Base-by-base conservation (phyloP, 805 yeast genomes). In the Candida anglica region DNA sequence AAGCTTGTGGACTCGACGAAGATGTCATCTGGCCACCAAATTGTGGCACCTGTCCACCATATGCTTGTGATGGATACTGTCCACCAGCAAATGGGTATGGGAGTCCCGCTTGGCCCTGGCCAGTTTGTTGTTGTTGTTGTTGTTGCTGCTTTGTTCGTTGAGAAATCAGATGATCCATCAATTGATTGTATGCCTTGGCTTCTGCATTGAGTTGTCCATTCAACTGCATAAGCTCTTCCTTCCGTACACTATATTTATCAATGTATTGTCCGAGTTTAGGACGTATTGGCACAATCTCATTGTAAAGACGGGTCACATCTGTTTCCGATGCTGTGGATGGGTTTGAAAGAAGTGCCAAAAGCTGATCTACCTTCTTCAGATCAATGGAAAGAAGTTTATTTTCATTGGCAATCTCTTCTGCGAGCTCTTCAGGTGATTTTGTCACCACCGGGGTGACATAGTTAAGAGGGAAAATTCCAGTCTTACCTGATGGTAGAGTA, bases 381-480 rank as follows among this genome's bases (percentile, higher is more conserved):
- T 63, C 69, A 19, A 69, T 75, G 8, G 69, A 59, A 28, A 84
- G 64, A 30, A 89, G 56, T 40, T 65, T 51, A 19, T 63, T 55
- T 54, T 86, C 88, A 39, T 64, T 58, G 42, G 64, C 60, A 19
- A 51, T 44, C 46, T 81, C 83, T 18, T 63, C 58, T 6, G 60
- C 58, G 4, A 81, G 40, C 42, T 88, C 89, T 31, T 72, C 71
- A 2, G 75, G 69, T 0, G 86, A 68, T 22, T 82, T 80, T 29
- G 79, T 82, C 1, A 79, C 74, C 4, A 88, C 63, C 2, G 88
- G 88, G 0, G 86, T 74, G 1, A 93, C 98, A 52, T 93, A 91
- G 54, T 91, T 91, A 38, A 86, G 72, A 0, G 98, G 98, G 58
- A 91, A 88, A 10, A 93, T 81, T 14, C 98, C 98, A 32, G 79